Evolutionary conservation across 805 yeast genomes (phyloP), one percentile per base, ranked within the genome.

Genomic region (Babjeviella inositovora): DNA sequence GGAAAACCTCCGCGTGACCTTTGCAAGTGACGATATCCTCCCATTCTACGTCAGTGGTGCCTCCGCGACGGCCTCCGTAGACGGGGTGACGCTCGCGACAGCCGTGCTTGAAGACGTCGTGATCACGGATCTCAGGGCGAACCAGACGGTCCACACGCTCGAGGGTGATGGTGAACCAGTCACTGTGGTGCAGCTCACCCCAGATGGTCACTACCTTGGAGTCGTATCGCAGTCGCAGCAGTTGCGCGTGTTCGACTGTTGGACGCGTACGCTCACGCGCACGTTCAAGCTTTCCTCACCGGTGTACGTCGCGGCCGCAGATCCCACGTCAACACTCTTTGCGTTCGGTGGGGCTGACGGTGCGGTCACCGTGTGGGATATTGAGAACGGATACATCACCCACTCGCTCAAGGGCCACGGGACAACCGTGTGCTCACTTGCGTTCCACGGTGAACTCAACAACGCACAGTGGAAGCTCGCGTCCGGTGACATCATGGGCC

Each of bases 311-410:
- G 62, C 82, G 21, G 57, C 75, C 7, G 67, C 66, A 12, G 98
- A 90, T 45, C 43, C 64, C 3, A 81, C 96, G 0, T 74, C 93
- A 3, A 70, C 93, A 3, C 54, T 90, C 17, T 67, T 85, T 38
- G 93, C 95, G 11, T 72, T 90, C 39, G 99, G 99, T 18, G 84
- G 93, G 22, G 77, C 96, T 1, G 98, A 90, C 46, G 97, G 98
- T 22, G 64, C 71, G 19, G 76, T 85, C 10, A 71, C 80, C 21
- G 92, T 90, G 2, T 84, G 93, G 75, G 99, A 90, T 45, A 62
- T 90, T 17, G 85, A 71, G 32, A 84, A 84, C 17, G 85, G 90
- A 1, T 81, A 63, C 33, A 67, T 76, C 3, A 90, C 98, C 0
- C 98, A 90, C 47, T 71, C 81, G 8, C 61, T 90, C 27, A 76